These are phyloP conservation scores for Fusarium sp. DNA, from an alignment of 2,329 filamentous ascomycete species.

Conservation along the genomic window DNA sequence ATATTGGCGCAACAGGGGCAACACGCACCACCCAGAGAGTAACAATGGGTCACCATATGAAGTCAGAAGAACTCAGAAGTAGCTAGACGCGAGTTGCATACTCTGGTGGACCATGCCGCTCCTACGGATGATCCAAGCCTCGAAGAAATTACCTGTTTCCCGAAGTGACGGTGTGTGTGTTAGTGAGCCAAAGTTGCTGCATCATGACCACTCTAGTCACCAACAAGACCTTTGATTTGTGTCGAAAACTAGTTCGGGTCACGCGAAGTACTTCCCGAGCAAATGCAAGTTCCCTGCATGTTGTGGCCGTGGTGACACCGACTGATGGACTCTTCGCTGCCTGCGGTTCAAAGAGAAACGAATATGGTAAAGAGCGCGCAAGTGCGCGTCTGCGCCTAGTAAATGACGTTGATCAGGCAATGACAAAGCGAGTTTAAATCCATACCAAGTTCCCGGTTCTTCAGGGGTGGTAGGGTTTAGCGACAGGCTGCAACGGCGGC, in stretches of 20 bases:
- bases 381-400: constrained; percentile 23
- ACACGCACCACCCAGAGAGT: neutral
- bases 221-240: constrained; percentile 39
- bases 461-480: constrained; percentile 42
- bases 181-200: constrained; percentile 32
- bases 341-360: neutral
- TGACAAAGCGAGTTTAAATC: constrained; percentile 21
- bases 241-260: constrained; percentile 21
- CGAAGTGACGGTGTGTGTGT: constrained; percentile 40
- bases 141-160: constrained; percentile 22
- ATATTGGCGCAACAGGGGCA: constrained; percentile 25
- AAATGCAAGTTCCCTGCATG: constrained; percentile 34
- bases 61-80: constrained; percentile 22
- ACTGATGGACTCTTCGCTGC: constrained; percentile 14
- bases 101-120: constrained; percentile 20
- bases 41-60: neutral
- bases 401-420: constrained; percentile 34
- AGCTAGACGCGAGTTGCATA: constrained; percentile 5
- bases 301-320: constrained; percentile 13
- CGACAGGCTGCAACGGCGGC: constrained; percentile 48
- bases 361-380: constrained; percentile 17
- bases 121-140: constrained; percentile 11
- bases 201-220: constrained; percentile 35
- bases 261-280: constrained; percentile 7
- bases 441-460: constrained; percentile 33